Evolutionary conservation across 148 eudicot species (phyloP).

Genomic region (Gaultheria prostrata): DNA sequence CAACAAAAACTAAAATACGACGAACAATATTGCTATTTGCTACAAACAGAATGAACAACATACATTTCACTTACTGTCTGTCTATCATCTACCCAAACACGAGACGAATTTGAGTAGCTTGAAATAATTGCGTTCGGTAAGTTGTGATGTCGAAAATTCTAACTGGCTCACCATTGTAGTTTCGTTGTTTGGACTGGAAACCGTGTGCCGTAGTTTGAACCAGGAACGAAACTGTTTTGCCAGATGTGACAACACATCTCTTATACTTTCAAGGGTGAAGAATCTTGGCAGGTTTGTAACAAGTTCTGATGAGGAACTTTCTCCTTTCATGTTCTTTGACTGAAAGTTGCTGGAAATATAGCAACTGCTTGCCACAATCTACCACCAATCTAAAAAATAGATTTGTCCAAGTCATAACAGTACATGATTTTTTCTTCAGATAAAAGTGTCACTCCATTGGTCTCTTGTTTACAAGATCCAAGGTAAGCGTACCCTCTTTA

Average conservation of each 20-base stretch:
- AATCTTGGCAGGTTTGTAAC: slow-evolving; percentile 69
- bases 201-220: no score
- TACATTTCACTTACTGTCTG: no score
- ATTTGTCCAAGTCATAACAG: not conserved
- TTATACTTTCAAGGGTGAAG: slow-evolving; percentile 55
- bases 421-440: not conserved
- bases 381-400: not conserved
- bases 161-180: no score
- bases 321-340: not conserved
- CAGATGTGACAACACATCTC: slow-evolving; percentile 46
- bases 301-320: not conserved
- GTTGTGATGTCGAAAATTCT: no score
- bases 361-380: not conserved
- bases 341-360: slow-evolving; percentile 1
- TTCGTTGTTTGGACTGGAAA: no score
- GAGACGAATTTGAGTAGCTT: no score
- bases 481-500: no score
- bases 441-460: not conserved
- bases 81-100: no score
- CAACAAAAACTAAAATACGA: no score
- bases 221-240: slow-evolving; percentile 38
- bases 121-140: no score
- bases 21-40: no score
- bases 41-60: no score
- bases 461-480: not conserved